phyloP scores from a whole-genome alignment of 2,329 filamentous ascomycete species.

The Diaporthe vaccinii region DNA sequence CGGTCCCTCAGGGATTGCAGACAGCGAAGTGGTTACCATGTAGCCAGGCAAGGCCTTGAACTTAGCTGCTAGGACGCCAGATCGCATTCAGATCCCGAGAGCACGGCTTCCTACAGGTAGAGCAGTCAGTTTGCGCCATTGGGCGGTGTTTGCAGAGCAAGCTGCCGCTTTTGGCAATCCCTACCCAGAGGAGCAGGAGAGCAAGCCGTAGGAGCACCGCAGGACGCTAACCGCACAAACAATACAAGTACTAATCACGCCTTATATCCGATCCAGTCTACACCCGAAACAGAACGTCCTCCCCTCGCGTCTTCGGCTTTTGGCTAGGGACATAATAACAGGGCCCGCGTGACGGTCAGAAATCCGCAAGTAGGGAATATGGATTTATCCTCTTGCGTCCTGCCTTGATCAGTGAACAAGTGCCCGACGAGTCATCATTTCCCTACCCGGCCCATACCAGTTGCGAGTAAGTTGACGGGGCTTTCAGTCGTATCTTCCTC shows the following conservation, averaged over 20 bases:
- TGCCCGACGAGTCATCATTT: background rate
- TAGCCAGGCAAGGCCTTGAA: background rate
- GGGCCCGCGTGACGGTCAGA: background rate
- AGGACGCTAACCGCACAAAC: constrained; percentile 1
- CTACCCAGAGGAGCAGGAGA: background rate
- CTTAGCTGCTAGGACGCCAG: background rate
- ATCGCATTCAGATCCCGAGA: background rate
- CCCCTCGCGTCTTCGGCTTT: constrained; percentile 34
- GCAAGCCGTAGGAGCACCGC: background rate
- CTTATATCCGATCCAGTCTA: constrained; percentile 22
- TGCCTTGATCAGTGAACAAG: background rate
- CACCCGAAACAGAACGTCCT: constrained; percentile 1
- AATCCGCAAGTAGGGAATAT: background rate
- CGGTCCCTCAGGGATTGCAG: no score
- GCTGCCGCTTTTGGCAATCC: constrained; percentile 10
- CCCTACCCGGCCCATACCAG: background rate
- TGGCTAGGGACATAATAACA: background rate
- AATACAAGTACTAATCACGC: background rate
- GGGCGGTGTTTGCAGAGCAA: background rate
- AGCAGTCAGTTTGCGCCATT: background rate
- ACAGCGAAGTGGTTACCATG: background rate
- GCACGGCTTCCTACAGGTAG: no score
- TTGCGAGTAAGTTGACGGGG: background rate
- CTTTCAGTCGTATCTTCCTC: background rate
- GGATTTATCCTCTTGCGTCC: background rate